phyloP scores from a whole-genome alignment of 75 land plant genomes.

The Pinus tabuliformis region DNA sequence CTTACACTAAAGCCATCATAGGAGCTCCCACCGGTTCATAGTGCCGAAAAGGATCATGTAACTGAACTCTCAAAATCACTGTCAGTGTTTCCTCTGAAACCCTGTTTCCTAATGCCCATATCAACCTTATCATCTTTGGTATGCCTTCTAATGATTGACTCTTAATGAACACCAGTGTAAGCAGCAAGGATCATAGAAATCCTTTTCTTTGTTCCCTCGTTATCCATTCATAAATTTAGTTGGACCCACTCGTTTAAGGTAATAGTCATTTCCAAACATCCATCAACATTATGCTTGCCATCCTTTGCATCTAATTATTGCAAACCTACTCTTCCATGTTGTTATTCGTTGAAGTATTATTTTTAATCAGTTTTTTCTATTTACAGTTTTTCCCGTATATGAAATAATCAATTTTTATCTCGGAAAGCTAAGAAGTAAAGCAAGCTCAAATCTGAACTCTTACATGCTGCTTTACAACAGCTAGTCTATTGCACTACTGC shows the following conservation, averaged over 20 bases:
- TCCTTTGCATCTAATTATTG: conserved; percentile 9
- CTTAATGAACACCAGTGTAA: background rate
- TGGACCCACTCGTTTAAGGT: conserved; percentile 26
- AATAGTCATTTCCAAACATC: conserved; percentile 19
- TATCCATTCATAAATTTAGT: conserved; percentile 11
- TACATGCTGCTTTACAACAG: background rate
- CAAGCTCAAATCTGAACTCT: background rate
- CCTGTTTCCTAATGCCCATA: conserved; percentile 9
- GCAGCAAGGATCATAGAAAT: background rate
- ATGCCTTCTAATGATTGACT: background rate
- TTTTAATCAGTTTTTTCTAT: no score
- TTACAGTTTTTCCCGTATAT: background rate
- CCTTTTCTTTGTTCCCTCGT: background rate
- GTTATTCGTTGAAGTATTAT: background rate
- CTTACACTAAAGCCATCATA: conserved; percentile 23
- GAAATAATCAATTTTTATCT: background rate
- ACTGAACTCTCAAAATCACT: conserved; percentile 18
- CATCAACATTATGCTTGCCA: background rate
- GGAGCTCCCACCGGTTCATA: conserved; percentile 36
- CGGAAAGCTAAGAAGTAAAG: background rate
- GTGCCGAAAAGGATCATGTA: conserved; percentile 21
- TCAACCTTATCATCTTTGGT: conserved; percentile 35
- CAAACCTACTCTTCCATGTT: background rate
- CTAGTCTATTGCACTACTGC: background rate
- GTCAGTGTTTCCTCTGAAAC: conserved; percentile 13